These are phyloP conservation scores for Emmonsiellopsis sp. DNA, from an alignment of 2,329 filamentous ascomycete species.

Conservation along the genomic window DNA sequence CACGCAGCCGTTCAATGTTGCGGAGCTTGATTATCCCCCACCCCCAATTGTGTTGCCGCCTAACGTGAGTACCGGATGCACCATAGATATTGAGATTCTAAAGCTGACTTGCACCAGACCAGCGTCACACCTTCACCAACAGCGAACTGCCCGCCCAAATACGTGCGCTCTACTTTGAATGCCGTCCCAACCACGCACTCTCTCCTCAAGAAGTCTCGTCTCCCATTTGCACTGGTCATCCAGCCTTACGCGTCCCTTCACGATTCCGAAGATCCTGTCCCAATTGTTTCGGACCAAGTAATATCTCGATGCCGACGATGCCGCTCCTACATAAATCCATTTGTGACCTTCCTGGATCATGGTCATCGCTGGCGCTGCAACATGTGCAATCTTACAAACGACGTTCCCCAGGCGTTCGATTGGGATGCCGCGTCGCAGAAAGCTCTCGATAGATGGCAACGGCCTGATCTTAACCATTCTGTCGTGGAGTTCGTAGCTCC, in stretches of 20 bases:
- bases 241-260: constrained; percentile 91
- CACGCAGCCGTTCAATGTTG: constrained; percentile 86
- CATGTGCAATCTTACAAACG: constrained; percentile 98
- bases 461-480: constrained; percentile 88
- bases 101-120: constrained; percentile 49
- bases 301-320: constrained; percentile 95
- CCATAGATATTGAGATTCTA: background rate
- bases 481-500: constrained; percentile 96
- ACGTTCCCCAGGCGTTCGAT: constrained; percentile 97
- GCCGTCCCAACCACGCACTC: constrained; percentile 87
- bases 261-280: constrained; percentile 82
- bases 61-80: constrained; percentile 56
- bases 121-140: constrained; percentile 84
- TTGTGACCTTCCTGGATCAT: constrained; percentile 90
- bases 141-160: constrained; percentile 88
- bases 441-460: constrained; percentile 82
- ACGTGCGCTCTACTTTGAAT: constrained; percentile 90
- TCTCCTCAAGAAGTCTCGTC: constrained; percentile 89
- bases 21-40: constrained; percentile 82
- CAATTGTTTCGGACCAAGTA: constrained; percentile 90
- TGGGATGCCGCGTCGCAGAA: constrained; percentile 93
- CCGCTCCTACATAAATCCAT: constrained; percentile 95
- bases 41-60: constrained; percentile 84
- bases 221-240: constrained; percentile 91
- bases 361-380: constrained; percentile 98